Percentiles rank a stretch among this genome's conserved stretches.
phyloP scores from a whole-genome alignment of 2,329 filamentous ascomycete species.

The Colletotrichum neosansevieriae region DNA sequence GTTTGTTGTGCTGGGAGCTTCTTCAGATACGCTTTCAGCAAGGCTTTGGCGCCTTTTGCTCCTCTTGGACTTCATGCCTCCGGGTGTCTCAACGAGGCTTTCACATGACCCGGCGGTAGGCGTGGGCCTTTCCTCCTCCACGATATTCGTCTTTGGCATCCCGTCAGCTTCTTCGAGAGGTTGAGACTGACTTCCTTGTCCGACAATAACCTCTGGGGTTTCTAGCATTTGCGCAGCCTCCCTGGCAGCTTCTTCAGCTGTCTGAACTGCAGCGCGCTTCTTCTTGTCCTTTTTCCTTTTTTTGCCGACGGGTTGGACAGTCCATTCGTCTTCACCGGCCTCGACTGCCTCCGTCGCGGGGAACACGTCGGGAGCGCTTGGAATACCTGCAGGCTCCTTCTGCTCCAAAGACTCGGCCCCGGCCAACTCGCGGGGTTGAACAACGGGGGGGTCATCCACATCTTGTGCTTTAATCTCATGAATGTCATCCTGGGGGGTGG shows the following conservation, averaged over 20 bases:
- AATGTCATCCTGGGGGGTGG: slow-evolving; percentile 14
- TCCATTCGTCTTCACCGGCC: slow-evolving; percentile 35
- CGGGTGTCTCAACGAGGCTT: not conserved
- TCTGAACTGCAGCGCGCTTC: slow-evolving; percentile 19
- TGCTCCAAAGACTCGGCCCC: slow-evolving; percentile 14
- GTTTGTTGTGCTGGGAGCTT: not conserved
- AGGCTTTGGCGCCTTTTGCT: slow-evolving; percentile 43
- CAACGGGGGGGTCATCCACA: slow-evolving; percentile 23
- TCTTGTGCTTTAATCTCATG: slow-evolving; percentile 9
- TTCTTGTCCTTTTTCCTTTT: slow-evolving; percentile 43
- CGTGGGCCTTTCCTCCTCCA: not conserved
- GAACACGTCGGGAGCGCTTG: not conserved
- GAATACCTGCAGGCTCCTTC: slow-evolving; percentile 13
- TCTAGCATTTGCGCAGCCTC: not conserved
- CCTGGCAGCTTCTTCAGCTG: not conserved
- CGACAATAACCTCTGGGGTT: not conserved
- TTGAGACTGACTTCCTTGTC: not conserved
- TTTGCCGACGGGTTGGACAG: slow-evolving; percentile 42
- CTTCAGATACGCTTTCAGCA: slow-evolving; percentile 8
- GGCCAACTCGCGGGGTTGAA: slow-evolving; percentile 2
- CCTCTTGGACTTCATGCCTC: slow-evolving; percentile 41
- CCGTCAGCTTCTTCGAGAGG: not conserved
- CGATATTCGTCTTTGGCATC: not conserved
- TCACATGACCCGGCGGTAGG: not conserved
- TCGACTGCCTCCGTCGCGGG: slow-evolving; percentile 27